A percentile compares a stretch with the other conserved stretches of the same genome.
Conservation (phyloP, 768 basidiomycete species). For the Pleurotus djamor region DNA sequence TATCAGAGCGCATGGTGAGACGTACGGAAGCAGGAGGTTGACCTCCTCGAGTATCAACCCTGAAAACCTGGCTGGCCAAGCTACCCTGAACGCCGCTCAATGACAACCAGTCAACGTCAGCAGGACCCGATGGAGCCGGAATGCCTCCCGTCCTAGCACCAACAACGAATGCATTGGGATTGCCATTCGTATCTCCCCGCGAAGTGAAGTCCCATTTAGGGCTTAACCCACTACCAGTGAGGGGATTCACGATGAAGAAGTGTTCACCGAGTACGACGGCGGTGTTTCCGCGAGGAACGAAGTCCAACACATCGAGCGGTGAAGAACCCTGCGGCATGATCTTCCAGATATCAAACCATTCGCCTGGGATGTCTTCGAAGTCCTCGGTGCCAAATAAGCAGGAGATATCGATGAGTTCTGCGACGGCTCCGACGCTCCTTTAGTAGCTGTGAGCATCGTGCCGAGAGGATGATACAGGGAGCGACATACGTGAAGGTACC, state of each 20-base stretch:
- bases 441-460: neutral
- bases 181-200: conserved; percentile 30
- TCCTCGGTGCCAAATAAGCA: conserved; percentile 34
- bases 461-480: too few species aligned
- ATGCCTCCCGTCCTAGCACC: conserved; percentile 40
- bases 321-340: conserved; percentile 12
- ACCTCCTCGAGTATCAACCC: conserved; percentile 53
- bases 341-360: conserved; percentile 22
- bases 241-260: conserved; percentile 51
- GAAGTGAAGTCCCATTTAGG: conserved; percentile 61
- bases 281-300: too few species aligned
- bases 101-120: conserved; percentile 56
- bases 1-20: too few species aligned
- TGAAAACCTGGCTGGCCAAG: conserved; percentile 48
- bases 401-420: conserved; percentile 54
- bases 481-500: conserved; percentile 49
- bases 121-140: conserved; percentile 33
- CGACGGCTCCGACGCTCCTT: conserved; percentile 46
- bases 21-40: conserved; percentile 47
- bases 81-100: conserved; percentile 44
- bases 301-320: conserved; percentile 13
- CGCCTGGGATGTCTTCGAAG: conserved; percentile 26
- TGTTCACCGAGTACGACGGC: conserved; percentile 42
- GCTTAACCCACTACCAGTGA: conserved; percentile 34
- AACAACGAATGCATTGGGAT: conserved; percentile 44